Percentiles rank a stretch among this genome's conserved stretches.
These are phyloP conservation scores for Microdochium trichocladiopsis DNA, from an alignment of 2,329 filamentous ascomycete genomes.

Conservation along the genomic window DNA sequence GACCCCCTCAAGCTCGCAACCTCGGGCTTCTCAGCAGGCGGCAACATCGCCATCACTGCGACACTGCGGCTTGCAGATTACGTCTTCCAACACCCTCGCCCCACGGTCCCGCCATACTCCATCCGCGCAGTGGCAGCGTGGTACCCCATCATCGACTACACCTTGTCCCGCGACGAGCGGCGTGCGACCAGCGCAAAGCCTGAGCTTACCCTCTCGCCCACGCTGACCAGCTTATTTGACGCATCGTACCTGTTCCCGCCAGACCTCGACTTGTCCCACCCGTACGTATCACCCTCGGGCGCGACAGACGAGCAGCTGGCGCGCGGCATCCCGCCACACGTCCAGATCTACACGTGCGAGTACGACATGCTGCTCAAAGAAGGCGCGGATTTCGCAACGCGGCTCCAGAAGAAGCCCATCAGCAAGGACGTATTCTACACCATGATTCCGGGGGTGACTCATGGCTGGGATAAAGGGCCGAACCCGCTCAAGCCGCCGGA, in stretches of 20 bases:
- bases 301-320: slow-evolving; percentile 44
- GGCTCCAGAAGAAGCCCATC: slow-evolving; percentile 38
- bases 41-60: slow-evolving; percentile 43
- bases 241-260: slow-evolving; percentile 52
- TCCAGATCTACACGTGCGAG: slow-evolving; percentile 57
- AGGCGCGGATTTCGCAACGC: slow-evolving; percentile 52
- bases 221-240: slow-evolving; percentile 57
- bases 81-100: slow-evolving; percentile 18
- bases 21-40: slow-evolving; percentile 59
- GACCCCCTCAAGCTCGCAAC: slow-evolving; percentile 49
- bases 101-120: slow-evolving; percentile 29
- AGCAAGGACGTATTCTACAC: slow-evolving; percentile 51
- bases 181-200: slow-evolving; percentile 45
- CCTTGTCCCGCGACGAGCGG: slow-evolving; percentile 46
- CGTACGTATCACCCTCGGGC: slow-evolving; percentile 50
- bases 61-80: slow-evolving; percentile 15
- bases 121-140: slow-evolving; percentile 50
- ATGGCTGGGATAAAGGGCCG: slow-evolving; percentile 62
- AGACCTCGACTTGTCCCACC: slow-evolving; percentile 39
- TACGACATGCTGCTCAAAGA: slow-evolving; percentile 58
- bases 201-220: slow-evolving; percentile 49
- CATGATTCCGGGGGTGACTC: slow-evolving; percentile 50
- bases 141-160: slow-evolving; percentile 58
- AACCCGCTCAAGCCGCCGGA: slow-evolving; percentile 47
- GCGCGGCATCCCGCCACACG: slow-evolving; percentile 38